Percentiles rank a stretch among this genome's conserved stretches.
phyloP scores from a whole-genome alignment of 2,329 filamentous ascomycete species.

The Cytospora paraplurivora region DNA sequence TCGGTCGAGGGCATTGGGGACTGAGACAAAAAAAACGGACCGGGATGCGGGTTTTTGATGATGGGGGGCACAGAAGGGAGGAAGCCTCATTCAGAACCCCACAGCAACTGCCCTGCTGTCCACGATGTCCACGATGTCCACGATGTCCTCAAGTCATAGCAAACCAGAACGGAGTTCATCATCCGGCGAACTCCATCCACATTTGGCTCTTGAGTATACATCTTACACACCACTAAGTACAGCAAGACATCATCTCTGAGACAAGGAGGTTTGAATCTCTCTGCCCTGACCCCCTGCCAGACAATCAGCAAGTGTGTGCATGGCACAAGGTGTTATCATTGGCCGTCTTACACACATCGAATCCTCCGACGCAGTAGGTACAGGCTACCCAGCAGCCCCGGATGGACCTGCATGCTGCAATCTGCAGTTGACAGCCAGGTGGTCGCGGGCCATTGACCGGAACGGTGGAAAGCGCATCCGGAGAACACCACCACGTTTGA shows the following conservation, averaged over 20 bases:
- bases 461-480: background rate
- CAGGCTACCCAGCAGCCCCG: conserved; percentile 1
- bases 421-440: conserved; percentile 21
- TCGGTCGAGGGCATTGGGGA: too few species aligned
- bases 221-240: background rate
- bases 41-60: too few species aligned
- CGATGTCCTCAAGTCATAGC: too few species aligned
- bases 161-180: background rate
- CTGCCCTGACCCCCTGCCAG: background rate
- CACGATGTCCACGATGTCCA: too few species aligned
- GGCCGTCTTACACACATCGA: background rate
- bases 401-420: conserved; percentile 14
- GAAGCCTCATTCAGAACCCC: too few species aligned
- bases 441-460: conserved; percentile 15
- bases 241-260: background rate
- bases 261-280: background rate
- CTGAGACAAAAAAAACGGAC: too few species aligned
- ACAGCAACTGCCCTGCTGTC: too few species aligned
- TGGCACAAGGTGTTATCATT: background rate
- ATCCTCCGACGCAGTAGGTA: background rate
- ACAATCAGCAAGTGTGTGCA: background rate
- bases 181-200: background rate
- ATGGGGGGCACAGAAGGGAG: too few species aligned
- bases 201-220: background rate
- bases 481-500: background rate